Evolutionary conservation across 1,284 basidiomycete species (phyloP).

Genomic region (Caloboletus inedulis): DNA sequence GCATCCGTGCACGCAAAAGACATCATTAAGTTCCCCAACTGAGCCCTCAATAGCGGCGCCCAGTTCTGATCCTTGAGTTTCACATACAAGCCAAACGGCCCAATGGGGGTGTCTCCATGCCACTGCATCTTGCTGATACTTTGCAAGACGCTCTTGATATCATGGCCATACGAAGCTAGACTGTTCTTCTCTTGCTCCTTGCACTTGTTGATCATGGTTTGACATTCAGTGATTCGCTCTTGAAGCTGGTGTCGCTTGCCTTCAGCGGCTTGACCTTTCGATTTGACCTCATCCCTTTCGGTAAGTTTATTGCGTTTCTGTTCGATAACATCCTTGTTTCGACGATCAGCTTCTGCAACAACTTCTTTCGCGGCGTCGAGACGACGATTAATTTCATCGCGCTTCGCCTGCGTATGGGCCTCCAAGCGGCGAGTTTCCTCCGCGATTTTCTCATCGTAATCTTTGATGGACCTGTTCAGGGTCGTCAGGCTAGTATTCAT

Average conservation of each 20-base stretch:
- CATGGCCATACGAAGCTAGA: constrained; percentile 59
- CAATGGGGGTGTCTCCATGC: constrained; percentile 73
- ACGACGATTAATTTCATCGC: constrained; percentile 51
- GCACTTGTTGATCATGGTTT: constrained; percentile 47
- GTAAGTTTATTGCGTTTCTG: constrained; percentile 33
- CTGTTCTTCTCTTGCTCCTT: constrained; percentile 50
- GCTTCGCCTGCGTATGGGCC: constrained; percentile 56
- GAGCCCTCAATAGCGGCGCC: constrained; percentile 62
- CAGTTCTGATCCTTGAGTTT: constrained; percentile 74
- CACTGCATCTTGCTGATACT: constrained; percentile 57
- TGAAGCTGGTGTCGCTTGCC: constrained; percentile 33
- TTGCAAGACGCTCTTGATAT: constrained; percentile 60
- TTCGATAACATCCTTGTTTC: constrained; percentile 33
- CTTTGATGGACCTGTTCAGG: constrained; percentile 46
- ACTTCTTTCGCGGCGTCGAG: constrained; percentile 43
- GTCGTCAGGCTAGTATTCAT: constrained; percentile 45
- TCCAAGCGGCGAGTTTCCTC: constrained; percentile 56
- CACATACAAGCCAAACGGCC: constrained; percentile 83
- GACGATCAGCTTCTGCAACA: constrained; percentile 38
- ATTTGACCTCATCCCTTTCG: constrained; percentile 34
- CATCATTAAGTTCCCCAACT: constrained; percentile 62
- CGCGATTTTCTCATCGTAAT: constrained; percentile 50
- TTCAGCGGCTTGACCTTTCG: constrained; percentile 37
- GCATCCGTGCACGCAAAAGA: constrained; percentile 79
- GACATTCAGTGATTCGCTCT: constrained; percentile 41